phyloP scores from a whole-genome alignment of 495 filamentous ascomycete genomes.

The Penicillium herquei region DNA sequence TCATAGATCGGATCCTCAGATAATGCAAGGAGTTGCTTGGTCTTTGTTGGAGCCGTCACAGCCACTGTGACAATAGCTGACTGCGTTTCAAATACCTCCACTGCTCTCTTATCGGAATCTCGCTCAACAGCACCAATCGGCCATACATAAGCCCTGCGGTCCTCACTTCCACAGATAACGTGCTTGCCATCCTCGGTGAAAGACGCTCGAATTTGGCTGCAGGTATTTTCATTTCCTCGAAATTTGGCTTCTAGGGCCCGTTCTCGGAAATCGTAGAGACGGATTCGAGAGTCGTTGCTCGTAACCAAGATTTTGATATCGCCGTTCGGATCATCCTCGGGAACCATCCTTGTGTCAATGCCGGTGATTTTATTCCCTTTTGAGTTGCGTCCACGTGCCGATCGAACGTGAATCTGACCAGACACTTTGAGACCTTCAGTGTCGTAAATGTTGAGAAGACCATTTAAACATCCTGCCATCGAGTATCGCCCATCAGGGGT shows the following conservation, averaged over 20 bases:
- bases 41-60: constrained; percentile 76
- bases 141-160: constrained; percentile 88
- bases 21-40: constrained; percentile 70
- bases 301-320: constrained; percentile 87
- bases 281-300: constrained; percentile 93
- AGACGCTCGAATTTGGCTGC: constrained; percentile 83
- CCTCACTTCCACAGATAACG: constrained; percentile 92
- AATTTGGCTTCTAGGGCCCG: constrained; percentile 86
- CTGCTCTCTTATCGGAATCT: constrained; percentile 72
- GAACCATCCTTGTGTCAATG: constrained; percentile 72
- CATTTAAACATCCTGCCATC: constrained; percentile 85
- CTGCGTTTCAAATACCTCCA: constrained; percentile 89
- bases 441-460: constrained; percentile 88
- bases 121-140: constrained; percentile 60
- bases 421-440: constrained; percentile 86
- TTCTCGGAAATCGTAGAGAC: constrained; percentile 82
- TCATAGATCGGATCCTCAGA: constrained; percentile 94
- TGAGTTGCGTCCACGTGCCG: constrained; percentile 85
- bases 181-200: constrained; percentile 88
- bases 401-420: constrained; percentile 85
- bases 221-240: constrained; percentile 89
- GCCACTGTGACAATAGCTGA: constrained; percentile 83
- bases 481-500: constrained; percentile 87
- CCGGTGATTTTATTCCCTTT: constrained; percentile 98
- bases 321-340: constrained; percentile 58